Percentiles rank a stretch among this genome's conserved stretches.
These are phyloP conservation scores for Aspergillus niger DNA, from an alignment of 2,329 filamentous ascomycete genomes.

Conservation along the genomic window DNA sequence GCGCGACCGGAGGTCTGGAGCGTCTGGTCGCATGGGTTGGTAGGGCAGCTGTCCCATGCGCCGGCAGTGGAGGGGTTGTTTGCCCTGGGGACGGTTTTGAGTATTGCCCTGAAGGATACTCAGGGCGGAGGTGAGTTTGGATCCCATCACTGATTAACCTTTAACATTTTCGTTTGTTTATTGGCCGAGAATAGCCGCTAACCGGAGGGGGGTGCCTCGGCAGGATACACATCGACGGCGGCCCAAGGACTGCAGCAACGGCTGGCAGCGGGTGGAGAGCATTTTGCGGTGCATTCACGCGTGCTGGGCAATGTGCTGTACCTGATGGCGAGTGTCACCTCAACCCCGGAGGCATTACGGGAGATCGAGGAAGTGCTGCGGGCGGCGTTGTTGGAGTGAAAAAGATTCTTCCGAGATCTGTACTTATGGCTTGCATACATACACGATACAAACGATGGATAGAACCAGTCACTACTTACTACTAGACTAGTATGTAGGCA, in stretches of 20 bases:
- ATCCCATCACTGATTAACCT: too few species aligned
- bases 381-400: conserved; percentile 32
- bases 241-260: conserved; percentile 55
- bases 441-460: too few species aligned
- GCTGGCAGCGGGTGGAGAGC: conserved; percentile 44
- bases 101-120: conserved; percentile 60
- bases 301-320: conserved; percentile 64
- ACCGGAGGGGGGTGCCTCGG: conserved; percentile 15
- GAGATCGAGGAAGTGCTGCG: conserved; percentile 46
- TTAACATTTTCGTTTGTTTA: background rate
- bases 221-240: conserved; percentile 60
- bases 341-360: conserved; percentile 44
- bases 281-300: conserved; percentile 58
- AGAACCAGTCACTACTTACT: too few species aligned
- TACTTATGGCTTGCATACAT: too few species aligned
- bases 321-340: conserved; percentile 60
- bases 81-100: conserved; percentile 73
- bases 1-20: conserved; percentile 59
- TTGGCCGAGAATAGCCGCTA: conserved; percentile 14
- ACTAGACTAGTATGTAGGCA: too few species aligned
- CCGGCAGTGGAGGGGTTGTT: conserved; percentile 65
- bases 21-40: conserved; percentile 66
- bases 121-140: conserved; percentile 45
- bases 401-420: background rate
- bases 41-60: conserved; percentile 61